phyloP scores from a whole-genome alignment of 2,329 filamentous ascomycete species.

The Didymella lethalis region DNA sequence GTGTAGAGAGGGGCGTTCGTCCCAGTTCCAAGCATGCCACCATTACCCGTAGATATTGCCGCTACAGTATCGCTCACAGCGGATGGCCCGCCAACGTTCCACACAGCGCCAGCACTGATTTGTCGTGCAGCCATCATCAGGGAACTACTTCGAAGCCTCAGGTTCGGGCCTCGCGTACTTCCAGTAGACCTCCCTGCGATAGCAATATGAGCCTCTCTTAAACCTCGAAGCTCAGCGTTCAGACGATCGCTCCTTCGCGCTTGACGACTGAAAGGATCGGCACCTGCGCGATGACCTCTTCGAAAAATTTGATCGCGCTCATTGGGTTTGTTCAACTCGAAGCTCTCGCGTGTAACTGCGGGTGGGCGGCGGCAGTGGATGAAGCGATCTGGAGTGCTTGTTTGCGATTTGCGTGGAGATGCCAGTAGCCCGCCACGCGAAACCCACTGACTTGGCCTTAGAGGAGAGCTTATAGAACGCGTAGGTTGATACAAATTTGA shows the following conservation, averaged over 20 bases:
- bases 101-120: constrained; percentile 74
- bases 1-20: constrained; percentile 73
- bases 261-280: constrained; percentile 63
- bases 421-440: constrained; percentile 35
- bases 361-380: constrained; percentile 58
- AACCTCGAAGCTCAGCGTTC: constrained; percentile 43
- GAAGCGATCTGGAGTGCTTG: constrained; percentile 64
- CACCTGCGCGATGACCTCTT: constrained; percentile 53
- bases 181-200: constrained; percentile 32
- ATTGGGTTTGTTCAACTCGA: constrained; percentile 60
- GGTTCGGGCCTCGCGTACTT: constrained; percentile 29
- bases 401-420: constrained; percentile 29
- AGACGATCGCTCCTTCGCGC: constrained; percentile 45
- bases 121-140: constrained; percentile 47
- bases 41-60: constrained; percentile 67
- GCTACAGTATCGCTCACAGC: constrained; percentile 61
- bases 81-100: constrained; percentile 77
- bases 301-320: constrained; percentile 57
- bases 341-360: constrained; percentile 57
- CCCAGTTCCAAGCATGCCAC: constrained; percentile 70
- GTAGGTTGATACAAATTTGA: constrained; percentile 14
- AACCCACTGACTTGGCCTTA: constrained; percentile 46
- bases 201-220: constrained; percentile 45
- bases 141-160: constrained; percentile 35
- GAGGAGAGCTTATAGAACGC: constrained; percentile 40